Percentiles rank a stretch among this genome's conserved stretches.
Evolutionary conservation across 768 basidiomycete species (phyloP).

Genomic region (Pholiota conissans): DNA sequence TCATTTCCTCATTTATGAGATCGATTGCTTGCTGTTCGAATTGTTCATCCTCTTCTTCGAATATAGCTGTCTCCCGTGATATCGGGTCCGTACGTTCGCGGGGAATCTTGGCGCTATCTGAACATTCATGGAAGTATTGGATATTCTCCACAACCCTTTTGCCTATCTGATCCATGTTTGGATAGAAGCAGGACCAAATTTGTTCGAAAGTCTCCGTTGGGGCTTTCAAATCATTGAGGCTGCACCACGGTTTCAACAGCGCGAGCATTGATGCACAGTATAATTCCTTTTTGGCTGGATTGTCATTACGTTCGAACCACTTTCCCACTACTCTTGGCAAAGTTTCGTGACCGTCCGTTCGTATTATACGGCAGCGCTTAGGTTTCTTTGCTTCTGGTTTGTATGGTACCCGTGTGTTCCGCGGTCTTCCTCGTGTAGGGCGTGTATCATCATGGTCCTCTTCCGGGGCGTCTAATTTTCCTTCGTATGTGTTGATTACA

Average conservation of each 20-base stretch:
- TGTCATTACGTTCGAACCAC: constrained; percentile 28
- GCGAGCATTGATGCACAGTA: constrained; percentile 31
- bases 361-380: constrained; percentile 16
- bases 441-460: neutral
- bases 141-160: constrained; percentile 21
- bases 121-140: constrained; percentile 33
- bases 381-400: neutral
- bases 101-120: constrained; percentile 17
- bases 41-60: neutral
- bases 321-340: constrained; percentile 31
- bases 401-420: constrained; percentile 9
- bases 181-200: constrained; percentile 17
- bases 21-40: neutral
- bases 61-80: neutral
- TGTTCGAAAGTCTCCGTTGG: constrained; percentile 13
- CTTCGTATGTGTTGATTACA: constrained; percentile 21
- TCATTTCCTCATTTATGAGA: too few species aligned
- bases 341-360: constrained; percentile 27
- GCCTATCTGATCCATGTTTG: neutral
- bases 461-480: neutral
- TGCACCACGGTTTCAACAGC: constrained; percentile 36
- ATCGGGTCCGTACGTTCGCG: constrained; percentile 12
- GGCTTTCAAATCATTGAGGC: constrained; percentile 22
- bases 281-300: constrained; percentile 10
- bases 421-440: constrained; percentile 13